These are phyloP conservation scores for Mycena crocata DNA, from an alignment of 768 basidiomycete species.

Conservation along the genomic window DNA sequence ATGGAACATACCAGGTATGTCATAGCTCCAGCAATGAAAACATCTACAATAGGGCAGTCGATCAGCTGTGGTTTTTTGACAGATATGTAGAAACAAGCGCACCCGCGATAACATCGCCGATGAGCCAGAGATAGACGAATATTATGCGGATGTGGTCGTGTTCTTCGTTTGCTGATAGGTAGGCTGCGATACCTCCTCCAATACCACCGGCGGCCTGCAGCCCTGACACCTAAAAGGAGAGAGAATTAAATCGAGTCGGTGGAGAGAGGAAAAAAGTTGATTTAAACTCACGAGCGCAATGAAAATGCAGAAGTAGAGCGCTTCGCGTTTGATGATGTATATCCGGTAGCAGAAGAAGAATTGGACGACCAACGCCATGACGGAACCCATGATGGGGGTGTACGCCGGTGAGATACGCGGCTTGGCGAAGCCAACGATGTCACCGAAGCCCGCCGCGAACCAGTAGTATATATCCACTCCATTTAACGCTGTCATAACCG, in stretches of 20 bases:
- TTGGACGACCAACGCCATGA: conserved; percentile 29
- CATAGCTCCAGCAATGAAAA: conserved; percentile 25
- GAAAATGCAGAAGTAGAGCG: conserved; percentile 4
- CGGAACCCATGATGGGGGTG: conserved; percentile 22
- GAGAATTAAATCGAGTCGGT: neutral
- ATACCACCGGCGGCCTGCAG: conserved; percentile 25
- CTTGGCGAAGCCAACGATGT: conserved; percentile 15
- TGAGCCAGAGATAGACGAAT: conserved; percentile 30
- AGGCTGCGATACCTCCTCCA: conserved; percentile 19
- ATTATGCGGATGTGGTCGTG: conserved; percentile 28
- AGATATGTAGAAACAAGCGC: neutral
- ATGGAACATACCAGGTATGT: conserved; percentile 16
- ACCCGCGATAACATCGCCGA: conserved; percentile 26
- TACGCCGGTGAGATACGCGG: conserved; percentile 24
- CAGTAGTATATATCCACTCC: conserved; percentile 27
- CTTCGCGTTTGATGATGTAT: conserved; percentile 18
- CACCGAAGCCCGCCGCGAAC: conserved; percentile 28
- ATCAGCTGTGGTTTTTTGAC: neutral
- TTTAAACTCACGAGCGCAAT: conserved; percentile 10
- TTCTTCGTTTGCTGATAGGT: conserved; percentile 5
- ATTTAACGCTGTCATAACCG: conserved; percentile 30
- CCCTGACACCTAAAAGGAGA: neutral
- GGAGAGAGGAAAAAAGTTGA: too few species aligned
- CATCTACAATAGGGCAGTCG: neutral
- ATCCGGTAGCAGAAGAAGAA: conserved; percentile 27